These are phyloP conservation scores for Colletotrichum siamense DNA, from an alignment of 2,329 filamentous ascomycete species.

Conservation along the genomic window DNA sequence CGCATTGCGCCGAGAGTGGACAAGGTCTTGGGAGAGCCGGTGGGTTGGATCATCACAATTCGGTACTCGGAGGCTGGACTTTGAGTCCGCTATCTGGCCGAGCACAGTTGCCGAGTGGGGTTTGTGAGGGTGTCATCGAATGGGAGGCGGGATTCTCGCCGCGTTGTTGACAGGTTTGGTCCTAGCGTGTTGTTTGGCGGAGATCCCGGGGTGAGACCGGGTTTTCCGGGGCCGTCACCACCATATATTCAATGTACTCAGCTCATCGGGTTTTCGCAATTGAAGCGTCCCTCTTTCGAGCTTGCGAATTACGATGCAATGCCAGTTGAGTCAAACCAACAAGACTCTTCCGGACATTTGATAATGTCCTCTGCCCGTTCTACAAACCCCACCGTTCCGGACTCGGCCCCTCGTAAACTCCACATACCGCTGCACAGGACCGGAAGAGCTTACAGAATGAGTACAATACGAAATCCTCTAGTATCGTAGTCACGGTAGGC, in stretches of 20 bases:
- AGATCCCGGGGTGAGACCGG: not conserved
- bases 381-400: not conserved
- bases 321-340: accelerated
- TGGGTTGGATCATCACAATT: not conserved
- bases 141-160: not conserved
- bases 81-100: not conserved
- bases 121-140: not conserved
- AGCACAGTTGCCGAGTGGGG: not conserved
- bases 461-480: not conserved
- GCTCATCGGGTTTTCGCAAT: not conserved
- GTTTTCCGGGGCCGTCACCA: not conserved
- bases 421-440: not conserved
- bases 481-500: not conserved
- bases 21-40: not conserved
- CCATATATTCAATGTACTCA: not conserved
- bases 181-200: not conserved
- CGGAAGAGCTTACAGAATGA: not conserved
- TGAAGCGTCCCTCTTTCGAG: not conserved
- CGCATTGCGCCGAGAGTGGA: not conserved
- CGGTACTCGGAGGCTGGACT: not conserved
- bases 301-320: not conserved
- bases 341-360: not conserved
- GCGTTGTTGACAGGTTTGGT: not conserved
- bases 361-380: not conserved
- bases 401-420: not conserved